A percentile compares a stretch with the other conserved stretches of the same genome.
Conservation (phyloP, 495 filamentous ascomycete genomes). For the Tirmania nivea region DNA sequence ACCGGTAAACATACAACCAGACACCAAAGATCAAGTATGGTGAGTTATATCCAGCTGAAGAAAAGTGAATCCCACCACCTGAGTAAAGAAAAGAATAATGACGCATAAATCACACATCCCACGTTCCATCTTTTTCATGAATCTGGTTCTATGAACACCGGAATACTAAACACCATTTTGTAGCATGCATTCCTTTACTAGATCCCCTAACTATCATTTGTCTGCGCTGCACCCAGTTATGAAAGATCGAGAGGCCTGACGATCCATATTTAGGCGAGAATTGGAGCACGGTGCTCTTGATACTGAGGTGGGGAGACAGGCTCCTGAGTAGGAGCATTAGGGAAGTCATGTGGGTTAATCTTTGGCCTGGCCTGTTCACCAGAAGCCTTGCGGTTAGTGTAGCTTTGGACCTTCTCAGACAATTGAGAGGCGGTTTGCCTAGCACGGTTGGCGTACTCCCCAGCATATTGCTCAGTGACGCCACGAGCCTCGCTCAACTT, state of each 20-base stretch:
- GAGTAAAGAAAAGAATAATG: neutral
- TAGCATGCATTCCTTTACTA: too few relatives aligned
- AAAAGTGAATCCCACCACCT: neutral
- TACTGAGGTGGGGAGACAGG: conserved; percentile 21
- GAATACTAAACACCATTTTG: too few relatives aligned
- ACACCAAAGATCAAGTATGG: neutral
- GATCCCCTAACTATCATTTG: too few relatives aligned
- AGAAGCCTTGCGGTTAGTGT: conserved; percentile 20
- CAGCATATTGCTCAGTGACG: conserved; percentile 61
- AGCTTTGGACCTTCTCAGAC: conserved; percentile 60
- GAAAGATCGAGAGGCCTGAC: too few relatives aligned
- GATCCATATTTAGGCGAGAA: too few relatives aligned
- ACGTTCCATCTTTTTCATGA: too few relatives aligned
- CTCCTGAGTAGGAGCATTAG: conserved; percentile 38
- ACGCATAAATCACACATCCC: neutral
- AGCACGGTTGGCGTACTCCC: conserved; percentile 49
- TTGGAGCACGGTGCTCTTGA: too few relatives aligned
- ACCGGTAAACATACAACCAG: neutral
- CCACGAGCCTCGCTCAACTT: conserved; percentile 66
- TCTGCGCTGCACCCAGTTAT: too few relatives aligned
- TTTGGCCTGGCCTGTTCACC: neutral
- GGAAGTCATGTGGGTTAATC: conserved; percentile 26
- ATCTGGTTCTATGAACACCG: too few relatives aligned
- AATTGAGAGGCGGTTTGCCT: conserved; percentile 70
- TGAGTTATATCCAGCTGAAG: neutral